Conservation (phyloP, 2,329 filamentous ascomycete species). For the Neurospora sp. region DNA sequence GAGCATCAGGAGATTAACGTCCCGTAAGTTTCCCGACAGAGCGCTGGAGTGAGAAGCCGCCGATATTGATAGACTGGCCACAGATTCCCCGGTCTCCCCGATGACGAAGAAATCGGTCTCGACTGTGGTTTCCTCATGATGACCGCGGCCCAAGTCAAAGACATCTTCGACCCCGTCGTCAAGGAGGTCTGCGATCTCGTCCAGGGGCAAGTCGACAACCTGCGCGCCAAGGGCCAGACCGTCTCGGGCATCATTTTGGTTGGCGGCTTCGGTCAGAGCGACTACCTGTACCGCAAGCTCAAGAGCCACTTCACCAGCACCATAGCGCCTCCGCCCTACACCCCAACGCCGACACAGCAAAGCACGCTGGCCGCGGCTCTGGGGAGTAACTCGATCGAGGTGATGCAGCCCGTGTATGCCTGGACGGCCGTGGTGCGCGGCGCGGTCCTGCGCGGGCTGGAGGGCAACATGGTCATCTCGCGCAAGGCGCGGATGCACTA, state of each 20-base stretch:
- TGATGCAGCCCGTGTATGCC: constrained; percentile 73
- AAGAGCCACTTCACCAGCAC: constrained; percentile 56
- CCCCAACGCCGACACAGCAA: constrained; percentile 54
- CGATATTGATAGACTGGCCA: constrained; percentile 9
- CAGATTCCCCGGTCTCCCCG: constrained; percentile 62
- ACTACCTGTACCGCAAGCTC: constrained; percentile 63
- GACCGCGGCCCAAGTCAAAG: constrained; percentile 57
- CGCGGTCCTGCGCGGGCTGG: constrained; percentile 62
- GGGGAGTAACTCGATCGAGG: constrained; percentile 48
- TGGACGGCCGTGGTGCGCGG: constrained; percentile 75
- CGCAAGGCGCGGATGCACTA: constrained; percentile 67
- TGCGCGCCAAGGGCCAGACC: constrained; percentile 50
- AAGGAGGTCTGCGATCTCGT: constrained; percentile 60
- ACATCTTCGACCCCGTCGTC: constrained; percentile 66
- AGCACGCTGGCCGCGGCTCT: background rate
- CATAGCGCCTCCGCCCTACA: constrained; percentile 45
- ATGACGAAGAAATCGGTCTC: constrained; percentile 64
- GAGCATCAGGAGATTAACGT: constrained; percentile 70
- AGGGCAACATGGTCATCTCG: constrained; percentile 71
- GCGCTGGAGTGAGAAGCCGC: background rate
- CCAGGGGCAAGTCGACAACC: constrained; percentile 54
- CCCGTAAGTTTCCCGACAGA: constrained; percentile 37
- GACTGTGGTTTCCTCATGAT: constrained; percentile 71
- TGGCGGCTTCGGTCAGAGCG: constrained; percentile 71
- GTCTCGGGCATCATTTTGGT: constrained; percentile 71